Percentiles rank a stretch among this genome's conserved stretches.
phyloP scores from a whole-genome alignment of 2,329 filamentous ascomycete genomes.

The Neofusicoccum kwambonambiense region DNA sequence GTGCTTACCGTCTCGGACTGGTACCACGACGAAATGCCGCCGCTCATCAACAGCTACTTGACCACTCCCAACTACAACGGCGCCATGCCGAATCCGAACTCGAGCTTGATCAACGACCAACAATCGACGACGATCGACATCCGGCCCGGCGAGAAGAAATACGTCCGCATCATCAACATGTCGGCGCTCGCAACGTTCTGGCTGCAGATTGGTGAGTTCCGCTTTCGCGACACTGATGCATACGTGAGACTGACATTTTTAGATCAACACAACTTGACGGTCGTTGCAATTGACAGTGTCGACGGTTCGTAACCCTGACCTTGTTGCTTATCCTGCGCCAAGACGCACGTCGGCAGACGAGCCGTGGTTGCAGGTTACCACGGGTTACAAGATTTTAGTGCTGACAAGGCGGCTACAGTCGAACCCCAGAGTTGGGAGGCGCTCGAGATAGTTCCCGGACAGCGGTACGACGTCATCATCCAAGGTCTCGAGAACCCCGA shows the following conservation, averaged over 20 bases:
- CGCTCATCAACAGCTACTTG: conserved; percentile 48
- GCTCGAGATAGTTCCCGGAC: conserved; percentile 64
- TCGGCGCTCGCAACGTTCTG: conserved; percentile 60
- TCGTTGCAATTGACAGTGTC: conserved; percentile 18
- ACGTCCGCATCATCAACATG: conserved; percentile 68
- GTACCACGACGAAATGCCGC: conserved; percentile 60
- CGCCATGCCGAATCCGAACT: conserved; percentile 64
- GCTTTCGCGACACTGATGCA: no score
- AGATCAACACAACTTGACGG: conserved; percentile 19
- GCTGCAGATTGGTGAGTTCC: conserved; percentile 36
- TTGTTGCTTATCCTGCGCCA: conserved; percentile 57
- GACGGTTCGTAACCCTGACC: conserved; percentile 21
- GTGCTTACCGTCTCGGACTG: conserved; percentile 67
- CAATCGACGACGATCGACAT: conserved; percentile 59
- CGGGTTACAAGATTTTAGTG: conserved; percentile 31
- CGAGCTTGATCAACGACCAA: conserved; percentile 69
- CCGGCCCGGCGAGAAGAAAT: conserved; percentile 66
- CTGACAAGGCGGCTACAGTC: conserved; percentile 36
- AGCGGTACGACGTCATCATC: conserved; percentile 56
- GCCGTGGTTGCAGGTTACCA: conserved; percentile 61
- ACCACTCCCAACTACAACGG: conserved; percentile 44
- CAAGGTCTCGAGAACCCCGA: conserved; percentile 62
- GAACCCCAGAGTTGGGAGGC: conserved; percentile 50
- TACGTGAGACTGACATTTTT: background rate
- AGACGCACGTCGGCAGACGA: conserved; percentile 60